Percentiles rank a stretch among this genome's conserved stretches.
These are phyloP conservation scores for Fusarium falciforme DNA, from an alignment of 2,329 filamentous ascomycete species.

Conservation along the genomic window DNA sequence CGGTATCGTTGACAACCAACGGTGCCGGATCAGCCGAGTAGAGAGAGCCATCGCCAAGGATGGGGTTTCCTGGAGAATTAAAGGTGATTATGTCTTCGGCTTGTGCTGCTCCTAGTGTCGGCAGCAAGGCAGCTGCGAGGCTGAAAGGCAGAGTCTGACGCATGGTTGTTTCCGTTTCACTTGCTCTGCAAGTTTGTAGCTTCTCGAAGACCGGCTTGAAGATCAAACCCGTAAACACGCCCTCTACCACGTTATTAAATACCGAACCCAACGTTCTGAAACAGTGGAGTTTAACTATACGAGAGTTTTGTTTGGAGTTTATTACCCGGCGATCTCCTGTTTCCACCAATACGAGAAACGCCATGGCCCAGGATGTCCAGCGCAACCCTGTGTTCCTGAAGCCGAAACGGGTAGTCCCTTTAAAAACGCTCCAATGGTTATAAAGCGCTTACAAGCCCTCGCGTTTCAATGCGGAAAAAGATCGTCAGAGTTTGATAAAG, in stretches of 20 bases:
- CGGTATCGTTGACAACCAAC: conserved; percentile 49
- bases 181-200: neutral
- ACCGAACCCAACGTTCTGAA: neutral
- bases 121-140: neutral
- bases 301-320: neutral
- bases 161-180: neutral
- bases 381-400: neutral
- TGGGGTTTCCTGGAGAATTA: conserved; percentile 50
- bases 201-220: neutral
- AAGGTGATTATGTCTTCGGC: conserved; percentile 21
- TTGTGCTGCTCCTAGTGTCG: neutral
- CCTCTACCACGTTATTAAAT: neutral
- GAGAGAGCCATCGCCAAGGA: conserved; percentile 50
- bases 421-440: conserved; percentile 11
- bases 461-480: conserved; percentile 11
- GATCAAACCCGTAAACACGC: neutral
- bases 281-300: neutral
- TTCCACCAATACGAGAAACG: conserved; percentile 11
- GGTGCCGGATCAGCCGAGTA: conserved; percentile 55
- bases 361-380: neutral
- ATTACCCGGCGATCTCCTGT: neutral
- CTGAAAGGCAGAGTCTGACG: neutral
- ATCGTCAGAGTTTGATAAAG: conserved; percentile 14
- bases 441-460: neutral
- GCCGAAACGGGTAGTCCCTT: neutral